Base-by-base conservation (phyloP, 176 grass and related monocot species). In the Oryza glumipatula region DNA sequence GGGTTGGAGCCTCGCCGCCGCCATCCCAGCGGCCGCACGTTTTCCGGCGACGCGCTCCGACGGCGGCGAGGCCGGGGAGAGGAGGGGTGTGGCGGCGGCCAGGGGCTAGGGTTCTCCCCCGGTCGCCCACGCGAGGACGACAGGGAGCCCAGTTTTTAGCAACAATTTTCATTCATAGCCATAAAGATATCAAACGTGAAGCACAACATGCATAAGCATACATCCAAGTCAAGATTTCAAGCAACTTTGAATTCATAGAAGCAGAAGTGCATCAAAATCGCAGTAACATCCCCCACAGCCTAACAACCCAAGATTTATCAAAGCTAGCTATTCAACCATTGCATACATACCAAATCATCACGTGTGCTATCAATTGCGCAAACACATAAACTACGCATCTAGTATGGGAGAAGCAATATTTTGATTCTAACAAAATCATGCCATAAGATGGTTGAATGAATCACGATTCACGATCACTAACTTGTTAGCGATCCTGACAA, bases 401-500 rank as follows among this genome's bases (percentile, higher is more conserved):
- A 22, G 44, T 33, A 79, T 67, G 1, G 39, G 70, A 79, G 1
- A 45, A 36, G 38, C 15, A 68, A 39, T 6, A 23, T 63, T 22
- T 22, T 39, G 69, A 49, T 68, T 49, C 39, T 76, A 67, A 71
- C 9, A 61, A 44, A 17, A 63, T 3, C 5, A 30, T 43, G 0
- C 11, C 43, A 66, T 45, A 23, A 54, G 51, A 52, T 77, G 11
- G 49, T 17, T 65, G 33, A 43, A 56, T 16, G 80, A 22, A 54
- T 74, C 68, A 86, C 23, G 76, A 79, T 81, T 78, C 72, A 86
- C 73, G 79, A 90, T 52, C 75, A 90, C 88, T 90, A 90, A 83
- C 89, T 90, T 92, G 88, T 82, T 98, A 95, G 93, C 96, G 93
- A 95, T 98, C 96, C 78, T 88, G 93, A 95, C 93, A 98, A 98